Percentiles rank a stretch among this genome's conserved stretches.
phyloP scores from a whole-genome alignment of 164 flowering plant genomes.

The Aristolochia californica region DNA sequence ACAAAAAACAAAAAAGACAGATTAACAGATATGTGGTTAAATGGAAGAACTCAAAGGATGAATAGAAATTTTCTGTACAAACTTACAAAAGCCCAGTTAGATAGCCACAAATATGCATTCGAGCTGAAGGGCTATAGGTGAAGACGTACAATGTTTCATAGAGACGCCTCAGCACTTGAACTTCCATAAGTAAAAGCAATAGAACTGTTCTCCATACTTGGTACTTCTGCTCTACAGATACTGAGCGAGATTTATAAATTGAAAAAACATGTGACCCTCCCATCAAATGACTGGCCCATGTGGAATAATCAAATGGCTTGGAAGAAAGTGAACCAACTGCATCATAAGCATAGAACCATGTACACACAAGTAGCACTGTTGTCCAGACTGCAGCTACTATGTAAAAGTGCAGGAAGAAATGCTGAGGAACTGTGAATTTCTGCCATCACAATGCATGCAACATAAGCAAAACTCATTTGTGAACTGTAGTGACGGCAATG shows the following conservation, averaged over 20 bases:
- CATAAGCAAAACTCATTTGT: too few species aligned
- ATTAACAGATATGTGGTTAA: neutral
- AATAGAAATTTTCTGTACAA: too few species aligned
- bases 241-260: conserved; percentile 25
- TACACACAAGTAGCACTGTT: conserved; percentile 43
- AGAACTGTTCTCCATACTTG: conserved; percentile 53
- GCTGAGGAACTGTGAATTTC: conserved; percentile 80
- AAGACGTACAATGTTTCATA: conserved; percentile 66
- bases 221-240: conserved; percentile 19
- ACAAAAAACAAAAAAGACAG: conserved; percentile 4
- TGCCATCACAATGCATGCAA: conserved; percentile 15
- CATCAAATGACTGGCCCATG: conserved; percentile 47
- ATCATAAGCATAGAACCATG: conserved; percentile 58
- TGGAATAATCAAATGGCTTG: conserved; percentile 30
- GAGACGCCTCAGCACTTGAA: conserved; percentile 78
- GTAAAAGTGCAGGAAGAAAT: conserved; percentile 76
- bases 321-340: conserved; percentile 25
- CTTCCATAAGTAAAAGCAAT: conserved; percentile 79
- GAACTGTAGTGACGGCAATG: too few species aligned
- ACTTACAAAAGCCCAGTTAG: conserved; percentile 87
- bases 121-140: conserved; percentile 72
- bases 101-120: conserved; percentile 80
- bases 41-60: neutral
- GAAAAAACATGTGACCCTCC: conserved; percentile 54
- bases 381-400: conserved; percentile 66